Conservation (phyloP, 306 rosid genomes). For the Prunus mume region DNA sequence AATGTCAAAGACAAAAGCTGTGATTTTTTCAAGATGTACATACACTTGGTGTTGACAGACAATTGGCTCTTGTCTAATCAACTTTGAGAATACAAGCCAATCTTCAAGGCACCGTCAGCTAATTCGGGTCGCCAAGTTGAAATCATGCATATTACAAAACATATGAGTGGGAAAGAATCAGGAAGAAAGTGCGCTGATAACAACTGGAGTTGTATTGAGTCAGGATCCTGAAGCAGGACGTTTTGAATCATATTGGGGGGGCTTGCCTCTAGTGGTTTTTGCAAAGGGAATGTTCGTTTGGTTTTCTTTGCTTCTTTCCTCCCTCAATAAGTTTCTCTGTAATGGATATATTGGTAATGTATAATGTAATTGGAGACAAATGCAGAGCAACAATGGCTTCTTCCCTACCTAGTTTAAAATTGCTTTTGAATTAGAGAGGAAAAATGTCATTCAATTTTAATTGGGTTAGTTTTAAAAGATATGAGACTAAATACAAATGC, state of each 20-base stretch:
- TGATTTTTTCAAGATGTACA: constrained; percentile 69
- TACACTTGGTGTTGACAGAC: constrained; percentile 68
- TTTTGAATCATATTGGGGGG: neutral
- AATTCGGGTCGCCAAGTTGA: neutral
- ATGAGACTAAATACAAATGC: no score
- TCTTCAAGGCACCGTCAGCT: constrained; percentile 48
- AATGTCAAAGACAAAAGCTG: constrained; percentile 59
- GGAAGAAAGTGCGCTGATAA: neutral
- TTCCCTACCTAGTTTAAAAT: no score
- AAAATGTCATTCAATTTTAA: no score
- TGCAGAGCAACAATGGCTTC: no score
- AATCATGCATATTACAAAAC: neutral
- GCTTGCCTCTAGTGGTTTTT: neutral
- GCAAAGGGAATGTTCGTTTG: neutral
- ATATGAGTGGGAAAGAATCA: neutral
- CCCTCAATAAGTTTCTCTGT: no score
- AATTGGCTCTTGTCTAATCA: constrained; percentile 66
- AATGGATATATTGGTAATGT: no score
- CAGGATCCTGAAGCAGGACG: neutral
- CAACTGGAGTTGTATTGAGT: neutral
- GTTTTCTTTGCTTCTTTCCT: no score
- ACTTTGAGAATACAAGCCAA: constrained; percentile 38
- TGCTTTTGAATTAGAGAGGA: no score
- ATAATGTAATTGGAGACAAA: no score
- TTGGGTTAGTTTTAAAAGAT: no score